phyloP scores from a whole-genome alignment of 192 early-diverging fungal species.

The Gaertneriomyces semiglobifer region DNA sequence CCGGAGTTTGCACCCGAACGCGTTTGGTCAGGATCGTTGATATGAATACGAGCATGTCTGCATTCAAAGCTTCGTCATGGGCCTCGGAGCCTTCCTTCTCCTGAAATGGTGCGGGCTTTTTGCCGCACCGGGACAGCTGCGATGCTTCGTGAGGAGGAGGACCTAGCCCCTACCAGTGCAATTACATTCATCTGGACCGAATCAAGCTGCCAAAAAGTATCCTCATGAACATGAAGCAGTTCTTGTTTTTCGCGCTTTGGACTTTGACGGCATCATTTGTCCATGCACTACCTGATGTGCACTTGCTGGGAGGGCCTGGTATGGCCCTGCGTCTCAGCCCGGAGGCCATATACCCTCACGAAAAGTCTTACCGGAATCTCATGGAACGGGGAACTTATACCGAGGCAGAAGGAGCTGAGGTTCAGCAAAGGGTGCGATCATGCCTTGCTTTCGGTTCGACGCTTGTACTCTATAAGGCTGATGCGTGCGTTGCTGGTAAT shows the following conservation, averaged over 20 bases:
- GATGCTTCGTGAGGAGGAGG: too few relatives aligned
- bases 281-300: background rate
- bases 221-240: too few relatives aligned
- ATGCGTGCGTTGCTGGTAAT: background rate
- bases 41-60: too few relatives aligned
- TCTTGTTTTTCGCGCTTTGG: background rate
- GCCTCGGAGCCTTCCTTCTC: too few relatives aligned
- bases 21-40: too few relatives aligned
- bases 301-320: slow-evolving; percentile 8
- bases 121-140: too few relatives aligned
- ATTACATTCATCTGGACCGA: too few relatives aligned
- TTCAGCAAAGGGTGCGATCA: background rate
- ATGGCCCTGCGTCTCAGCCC: background rate
- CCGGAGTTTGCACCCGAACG: too few relatives aligned
- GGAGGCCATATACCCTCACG: background rate
- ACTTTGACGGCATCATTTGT: background rate
- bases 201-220: too few relatives aligned
- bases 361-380: slow-evolving; percentile 5
- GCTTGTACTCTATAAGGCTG: background rate
- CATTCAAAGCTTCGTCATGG: too few relatives aligned
- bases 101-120: too few relatives aligned
- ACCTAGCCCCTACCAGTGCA: too few relatives aligned
- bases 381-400: slow-evolving; percentile 6
- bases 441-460: background rate
- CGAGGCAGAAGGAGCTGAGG: slow-evolving; percentile 3